Conservation (phyloP, 208 protist species). For the Trypanosoma congolense region DNA sequence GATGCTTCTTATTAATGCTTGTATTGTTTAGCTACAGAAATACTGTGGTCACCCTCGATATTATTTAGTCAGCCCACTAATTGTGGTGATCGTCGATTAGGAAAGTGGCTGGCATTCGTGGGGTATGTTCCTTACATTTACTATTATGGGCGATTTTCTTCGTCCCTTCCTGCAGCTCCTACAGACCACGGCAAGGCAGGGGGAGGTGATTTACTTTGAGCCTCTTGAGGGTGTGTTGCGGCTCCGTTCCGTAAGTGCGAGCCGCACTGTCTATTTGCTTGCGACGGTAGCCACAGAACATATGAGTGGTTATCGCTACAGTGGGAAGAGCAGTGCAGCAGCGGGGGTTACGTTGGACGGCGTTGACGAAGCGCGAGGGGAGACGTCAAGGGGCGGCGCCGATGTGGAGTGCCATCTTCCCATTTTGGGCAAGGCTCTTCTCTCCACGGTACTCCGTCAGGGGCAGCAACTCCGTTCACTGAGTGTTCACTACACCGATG, state of each 20-base stretch:
- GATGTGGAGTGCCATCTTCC: slow-evolving; percentile 14
- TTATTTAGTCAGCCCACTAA: no score
- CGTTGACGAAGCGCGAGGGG: not conserved
- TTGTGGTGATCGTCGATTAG: not conserved
- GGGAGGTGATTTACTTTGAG: slow-evolving; percentile 36
- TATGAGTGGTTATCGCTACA: slow-evolving; percentile 36
- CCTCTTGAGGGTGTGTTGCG: slow-evolving; percentile 31
- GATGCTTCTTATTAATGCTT: not conserved
- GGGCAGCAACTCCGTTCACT: slow-evolving; percentile 3
- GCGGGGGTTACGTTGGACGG: not conserved
- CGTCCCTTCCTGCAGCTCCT: slow-evolving; percentile 43
- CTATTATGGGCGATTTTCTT: slow-evolving; percentile 29
- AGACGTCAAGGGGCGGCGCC: not conserved
- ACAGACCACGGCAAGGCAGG: slow-evolving; percentile 28
- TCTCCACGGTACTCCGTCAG: slow-evolving; percentile 42
- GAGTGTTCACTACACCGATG: slow-evolving; percentile 4
- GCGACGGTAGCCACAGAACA: slow-evolving; percentile 21
- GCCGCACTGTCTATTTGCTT: slow-evolving; percentile 32
- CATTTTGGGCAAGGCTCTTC: slow-evolving; percentile 35
- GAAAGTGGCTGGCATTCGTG: not conserved
- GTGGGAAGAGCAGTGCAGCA: not conserved
- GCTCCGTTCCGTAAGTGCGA: slow-evolving; percentile 31
- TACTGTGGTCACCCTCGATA: no score
- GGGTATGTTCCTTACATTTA: slow-evolving; percentile 26
- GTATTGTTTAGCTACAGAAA: no score